Evolutionary conservation across 2,329 filamentous ascomycete genomes (phyloP), one percentile per base, ranked within the genome.

Genomic region (Coleophoma crateriformis): DNA sequence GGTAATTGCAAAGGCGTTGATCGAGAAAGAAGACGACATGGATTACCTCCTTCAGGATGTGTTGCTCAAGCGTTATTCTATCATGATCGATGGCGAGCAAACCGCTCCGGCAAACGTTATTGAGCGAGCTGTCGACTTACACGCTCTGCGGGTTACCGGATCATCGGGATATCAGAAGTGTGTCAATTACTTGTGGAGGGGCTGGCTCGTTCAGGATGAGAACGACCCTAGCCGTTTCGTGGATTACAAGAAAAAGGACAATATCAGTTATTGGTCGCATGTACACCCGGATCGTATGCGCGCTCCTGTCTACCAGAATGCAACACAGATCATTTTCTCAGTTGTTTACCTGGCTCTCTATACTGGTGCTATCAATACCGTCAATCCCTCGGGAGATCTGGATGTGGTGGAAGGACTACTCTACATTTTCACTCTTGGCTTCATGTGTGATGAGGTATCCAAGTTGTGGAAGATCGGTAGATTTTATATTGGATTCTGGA

Each of bases 141-240:
- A 99, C 65, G 90, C 92, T 1, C 75, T 97, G 42, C 78, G 81
- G 13, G 84, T 99, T 44, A 97, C 97, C 54, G 90, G 90, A 2
- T 92, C 88, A 1, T 90, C 89, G 0, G 92, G 94, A 22, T 99
- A 97, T 67, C 94, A 64, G 58, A 96, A 95, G 71, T 97, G 92
- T 64, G 90, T 97, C 61, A 82, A 78, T 54, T 90, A 95, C 64
- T 82, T 99, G 8, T 99, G 94, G 94, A 82, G 84, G 54, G 94
- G 94, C 19, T 99, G 94, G 94, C 75, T 97, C 8, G 84, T 96
- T n/a, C 94, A 99, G 66, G 90, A 96, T 58, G 90, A 96, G 60
- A 78, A 91, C 45, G 91, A 97, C 59, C 87, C 92, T 0, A 83
- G 85, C n/a, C 84, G 83, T 47, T 99, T 99, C 64, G 79, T 96